These are phyloP conservation scores for Ophiosphaerella korrae DNA, from an alignment of 2,329 filamentous ascomycete genomes.

Conservation along the genomic window DNA sequence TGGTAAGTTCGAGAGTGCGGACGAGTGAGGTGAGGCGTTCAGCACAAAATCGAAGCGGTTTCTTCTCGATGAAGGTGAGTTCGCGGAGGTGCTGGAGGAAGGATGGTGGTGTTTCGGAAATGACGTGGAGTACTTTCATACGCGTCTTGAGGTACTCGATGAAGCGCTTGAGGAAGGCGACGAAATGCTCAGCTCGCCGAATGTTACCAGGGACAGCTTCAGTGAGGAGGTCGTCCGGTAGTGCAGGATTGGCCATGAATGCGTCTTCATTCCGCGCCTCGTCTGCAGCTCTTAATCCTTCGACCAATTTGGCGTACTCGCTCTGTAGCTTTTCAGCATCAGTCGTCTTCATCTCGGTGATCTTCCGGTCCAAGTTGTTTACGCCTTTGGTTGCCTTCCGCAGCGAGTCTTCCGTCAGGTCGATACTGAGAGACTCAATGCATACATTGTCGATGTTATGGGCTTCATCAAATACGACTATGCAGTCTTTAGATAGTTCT, in stretches of 20 bases:
- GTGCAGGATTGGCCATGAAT: constrained; percentile 94
- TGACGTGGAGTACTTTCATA: constrained; percentile 97
- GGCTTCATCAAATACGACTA: constrained; percentile 97
- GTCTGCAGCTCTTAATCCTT: constrained; percentile 85
- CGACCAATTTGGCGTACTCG: constrained; percentile 93
- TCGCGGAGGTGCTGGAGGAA: constrained; percentile 93
- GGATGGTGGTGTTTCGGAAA: constrained; percentile 93
- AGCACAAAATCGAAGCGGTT: constrained; percentile 91
- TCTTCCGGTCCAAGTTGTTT: constrained; percentile 86
- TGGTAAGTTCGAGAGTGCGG: constrained; percentile 90
- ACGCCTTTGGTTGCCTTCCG: constrained; percentile 89
- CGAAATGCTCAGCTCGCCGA: constrained; percentile 91
- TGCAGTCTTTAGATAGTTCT: constrained; percentile 96
- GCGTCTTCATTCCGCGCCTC: constrained; percentile 90
- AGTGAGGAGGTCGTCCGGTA: constrained; percentile 91
- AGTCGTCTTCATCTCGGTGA: constrained; percentile 92
- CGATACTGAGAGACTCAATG: constrained; percentile 95
- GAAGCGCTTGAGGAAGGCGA: constrained; percentile 92
- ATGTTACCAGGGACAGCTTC: constrained; percentile 98
- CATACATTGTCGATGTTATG: constrained; percentile 99
- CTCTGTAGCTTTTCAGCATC: constrained; percentile 93
- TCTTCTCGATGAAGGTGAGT: constrained; percentile 96
- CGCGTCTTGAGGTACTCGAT: constrained; percentile 97
- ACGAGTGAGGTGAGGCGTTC: constrained; percentile 94
- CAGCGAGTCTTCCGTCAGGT: constrained; percentile 92